Evolutionary conservation across 257 asterid species (phyloP).

Genomic region (Haberlea rhodopensis): DNA sequence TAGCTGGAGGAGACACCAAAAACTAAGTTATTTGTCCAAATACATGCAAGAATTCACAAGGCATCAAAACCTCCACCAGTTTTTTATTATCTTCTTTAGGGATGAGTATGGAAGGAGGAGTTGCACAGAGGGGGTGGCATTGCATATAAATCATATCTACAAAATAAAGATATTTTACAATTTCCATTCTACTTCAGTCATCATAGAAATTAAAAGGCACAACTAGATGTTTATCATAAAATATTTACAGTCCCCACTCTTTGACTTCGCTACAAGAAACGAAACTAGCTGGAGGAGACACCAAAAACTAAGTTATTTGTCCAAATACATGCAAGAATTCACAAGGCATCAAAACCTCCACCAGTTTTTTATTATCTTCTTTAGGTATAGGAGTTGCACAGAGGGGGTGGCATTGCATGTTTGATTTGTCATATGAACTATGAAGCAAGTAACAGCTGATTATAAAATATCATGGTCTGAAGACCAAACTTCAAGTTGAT

Average conservation of each 20-base stretch:
- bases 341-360: background rate
- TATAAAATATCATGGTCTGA: background rate
- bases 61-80: background rate
- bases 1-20: background rate
- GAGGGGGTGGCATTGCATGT: background rate
- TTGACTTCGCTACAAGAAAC: conserved; percentile 13
- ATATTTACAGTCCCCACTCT: background rate
- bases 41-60: background rate
- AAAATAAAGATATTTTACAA: background rate
- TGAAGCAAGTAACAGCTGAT: background rate
- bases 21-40: background rate
- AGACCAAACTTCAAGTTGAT: background rate
- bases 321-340: background rate
- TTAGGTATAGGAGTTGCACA: background rate
- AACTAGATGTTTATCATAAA: background rate
- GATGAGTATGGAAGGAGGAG: too few relatives aligned
- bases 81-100: background rate
- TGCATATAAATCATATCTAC: background rate
- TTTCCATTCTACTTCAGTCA: conserved; percentile 2
- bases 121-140: background rate
- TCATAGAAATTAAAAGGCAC: background rate
- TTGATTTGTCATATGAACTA: background rate
- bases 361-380: background rate
- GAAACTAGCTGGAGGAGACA: background rate
- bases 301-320: background rate